Base-by-base conservation (phyloP, 306 rosid genomes). In the Rosa multiflora region DNA sequence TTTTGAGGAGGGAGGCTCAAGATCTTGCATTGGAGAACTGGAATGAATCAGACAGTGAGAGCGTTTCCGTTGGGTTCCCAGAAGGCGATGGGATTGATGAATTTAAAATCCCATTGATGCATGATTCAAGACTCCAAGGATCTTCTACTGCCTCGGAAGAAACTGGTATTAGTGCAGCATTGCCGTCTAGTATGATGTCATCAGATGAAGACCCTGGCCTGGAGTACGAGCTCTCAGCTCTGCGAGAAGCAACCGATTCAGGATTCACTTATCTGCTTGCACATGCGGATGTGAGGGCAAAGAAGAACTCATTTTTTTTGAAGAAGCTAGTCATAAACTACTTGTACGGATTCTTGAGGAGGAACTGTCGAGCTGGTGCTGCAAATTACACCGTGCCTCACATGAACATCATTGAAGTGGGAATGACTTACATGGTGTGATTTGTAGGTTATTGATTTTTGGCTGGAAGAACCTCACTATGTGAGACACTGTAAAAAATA, bases 391-490 rank as follows among this genome's bases (percentile, higher is more conserved):
- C 87, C 77, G 97, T 89, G 2, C 99, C 99, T 80, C 99, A 95
- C 84, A 91, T 94, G 90, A 91, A 95, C 74, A 88, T 93, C 86
- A 88, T 95, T 67, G 89, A 86, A 84, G 99, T 91, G 76, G 92
- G 97, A 37, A 95, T 91, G 98, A 93, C 99, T 59, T 88, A 93
- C 74, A 91, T 91, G 97, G 99, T 95, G 18, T 92, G 87, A 91
- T 53, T 73, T 61, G 3, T 18, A 53, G 59, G 59, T 26, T 20
- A 8, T 13, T 49, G 52, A 35, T 21, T 67, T 29, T 48, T 17
- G 71, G 75, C 8, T 53, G 18, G 42, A 39, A 21, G 23, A 43
- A 59, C 78, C 52, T 39, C 69, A 21, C 56, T 7, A 14, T 59
- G 70, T 21, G 35, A 17, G 49, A 56, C 64, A 3, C 68, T n/a